Evolutionary conservation across 192 early-diverging fungal genomes (phyloP), one percentile per base, ranked within the genome.

Genomic region (Coemansia nantahalensis): DNA sequence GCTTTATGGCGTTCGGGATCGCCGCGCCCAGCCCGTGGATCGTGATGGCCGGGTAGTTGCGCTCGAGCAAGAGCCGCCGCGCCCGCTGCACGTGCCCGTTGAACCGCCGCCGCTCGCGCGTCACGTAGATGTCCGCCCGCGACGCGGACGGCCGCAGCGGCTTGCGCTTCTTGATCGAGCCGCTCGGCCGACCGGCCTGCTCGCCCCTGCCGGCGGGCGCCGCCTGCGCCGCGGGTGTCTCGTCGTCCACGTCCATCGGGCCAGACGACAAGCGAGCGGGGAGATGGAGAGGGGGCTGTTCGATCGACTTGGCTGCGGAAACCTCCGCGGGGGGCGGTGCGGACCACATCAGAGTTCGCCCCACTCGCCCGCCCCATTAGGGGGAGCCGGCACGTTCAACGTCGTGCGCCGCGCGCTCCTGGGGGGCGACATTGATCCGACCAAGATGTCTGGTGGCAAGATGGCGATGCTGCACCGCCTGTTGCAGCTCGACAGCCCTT

Each of bases 21-120:
- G 86, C 83, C 15, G 86, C 84, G 23, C 91, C 89, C 35, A 93
- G 79, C 17, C 85, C 91, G 50, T 91, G 91, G 19, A 93, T 78
- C 7, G 81, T 83, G 7, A 93, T 80, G 16, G 58, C 66, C 1
- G 82, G 75, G 18, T 66, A 83, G 43, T 82, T 78, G 35, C 82
- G 75, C 48, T 83, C 63, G 38, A 85, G 53, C 10, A 93, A 58
- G 7, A 88, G 68, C 60, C 77, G 87, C 19, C 86, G 84, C 1
- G 83, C 84, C 14, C 84, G 75, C 10, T 67, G 75, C 21, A 88
- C 62, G 35, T 82, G 84, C 26, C 79, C 74, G 45, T 57, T 65
- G 60, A 87, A 81, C 43, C 69, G 78, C 45, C 62, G 61, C 9
- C 83, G 83, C 37, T 83, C 84, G 8, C 73, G 57, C 0, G 91